Evolutionary conservation across 129 eudicot genomes (phyloP), one percentile per base, ranked within the genome.

Genomic region (Kitagawia praeruptora): DNA sequence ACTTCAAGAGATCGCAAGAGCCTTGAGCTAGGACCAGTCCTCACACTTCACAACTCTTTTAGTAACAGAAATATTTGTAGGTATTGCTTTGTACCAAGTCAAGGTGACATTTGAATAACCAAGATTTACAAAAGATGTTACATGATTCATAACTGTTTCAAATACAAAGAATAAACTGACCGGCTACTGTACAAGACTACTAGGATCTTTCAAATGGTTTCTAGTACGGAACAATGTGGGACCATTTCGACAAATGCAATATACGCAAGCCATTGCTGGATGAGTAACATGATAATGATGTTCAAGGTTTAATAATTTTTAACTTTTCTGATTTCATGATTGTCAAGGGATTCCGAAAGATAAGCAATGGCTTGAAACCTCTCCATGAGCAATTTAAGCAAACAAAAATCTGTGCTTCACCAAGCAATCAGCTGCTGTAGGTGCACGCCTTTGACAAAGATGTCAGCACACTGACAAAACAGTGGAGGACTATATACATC

Each of bases 401-500:
- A 73, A 42, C 54, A 6, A 14, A 44, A 73, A 5, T 23, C 38
- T 73, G 77, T 44, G 28, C 54, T 44, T 18, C 58, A 12, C 53
- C 51, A 46, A 46, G 84, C 81, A 63, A 76, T 34, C 14, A 11
- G 38, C 27, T 73, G 54, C 49, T 8, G 70, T 25, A 73, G 61
- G 13, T 73, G 51, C 77, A 69, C 15, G 21, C 39, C 27, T 38
- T 18, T 81, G 37, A 53, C 51, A 73, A 81, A 64, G 42, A 45
- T 51, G 48, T 12, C 58, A 66, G 45, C 66, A 47, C 9, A 37
- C 76, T 39, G 47, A 37, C 27, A 34, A 38, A 69, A 15, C 70
- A 39, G 8, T 44, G 25, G 4, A 39, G 34, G 58, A 75, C 13
- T 75, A 46, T 75, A 27, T 78, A 18, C 19, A 31, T 67, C 41